Evolutionary conservation across 2,329 filamentous ascomycete genomes (phyloP).

Genomic region (Fusarium sp.): DNA sequence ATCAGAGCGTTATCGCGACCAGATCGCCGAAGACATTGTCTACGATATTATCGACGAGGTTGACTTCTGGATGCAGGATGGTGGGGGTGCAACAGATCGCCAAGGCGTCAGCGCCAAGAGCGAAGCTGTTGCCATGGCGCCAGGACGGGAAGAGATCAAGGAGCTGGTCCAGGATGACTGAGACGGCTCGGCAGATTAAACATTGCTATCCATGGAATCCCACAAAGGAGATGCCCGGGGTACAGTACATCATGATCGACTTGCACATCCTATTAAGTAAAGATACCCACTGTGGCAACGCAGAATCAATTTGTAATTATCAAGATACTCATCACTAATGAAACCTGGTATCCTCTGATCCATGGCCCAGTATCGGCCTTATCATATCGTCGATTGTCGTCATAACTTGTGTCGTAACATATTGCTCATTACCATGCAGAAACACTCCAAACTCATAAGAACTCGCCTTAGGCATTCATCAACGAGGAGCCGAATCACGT

Average conservation of each 20-base stretch:
- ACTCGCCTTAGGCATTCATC: background rate
- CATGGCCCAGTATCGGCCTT: constrained; percentile 12
- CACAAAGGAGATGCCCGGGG: background rate
- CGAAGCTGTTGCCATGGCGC: constrained; percentile 53
- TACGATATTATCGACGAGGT: constrained; percentile 96
- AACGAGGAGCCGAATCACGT: constrained; percentile 17
- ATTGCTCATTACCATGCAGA: constrained; percentile 24
- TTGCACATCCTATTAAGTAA: constrained; percentile 6
- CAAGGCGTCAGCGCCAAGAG: constrained; percentile 56
- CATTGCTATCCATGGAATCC: background rate
- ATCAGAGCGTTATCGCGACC: constrained; percentile 83
- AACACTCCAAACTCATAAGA: background rate
- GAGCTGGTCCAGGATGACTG: constrained; percentile 70
- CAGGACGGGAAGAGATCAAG: constrained; percentile 66
- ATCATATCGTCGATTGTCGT: constrained; percentile 15
- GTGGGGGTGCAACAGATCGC: constrained; percentile 58
- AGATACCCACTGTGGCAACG: constrained; percentile 45
- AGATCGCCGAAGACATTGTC: constrained; percentile 92
- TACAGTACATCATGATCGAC: background rate
- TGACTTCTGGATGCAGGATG: constrained; percentile 82
- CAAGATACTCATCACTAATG: constrained; percentile 13
- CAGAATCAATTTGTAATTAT: constrained; percentile 32
- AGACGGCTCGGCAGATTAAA: constrained; percentile 8
- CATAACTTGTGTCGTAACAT: constrained; percentile 25
- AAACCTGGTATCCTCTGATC: constrained; percentile 21